Evolutionary conservation across 148 eudicot genomes (phyloP).

Genomic region (Chenopodium formosanum): DNA sequence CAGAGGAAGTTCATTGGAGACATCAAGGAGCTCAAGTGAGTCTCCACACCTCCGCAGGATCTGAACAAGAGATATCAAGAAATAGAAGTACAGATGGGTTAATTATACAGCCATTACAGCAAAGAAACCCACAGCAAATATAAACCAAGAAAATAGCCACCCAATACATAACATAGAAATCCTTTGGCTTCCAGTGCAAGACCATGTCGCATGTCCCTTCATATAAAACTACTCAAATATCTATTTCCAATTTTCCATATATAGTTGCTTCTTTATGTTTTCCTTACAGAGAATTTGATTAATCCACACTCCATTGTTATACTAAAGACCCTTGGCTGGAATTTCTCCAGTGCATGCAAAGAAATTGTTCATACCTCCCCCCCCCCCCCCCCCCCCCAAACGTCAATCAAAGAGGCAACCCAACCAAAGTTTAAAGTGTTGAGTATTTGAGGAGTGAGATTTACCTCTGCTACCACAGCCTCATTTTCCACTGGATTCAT

Average conservation of each 20-base stretch:
- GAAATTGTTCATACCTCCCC: background rate
- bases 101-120: background rate
- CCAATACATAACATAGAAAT: too few relatives aligned
- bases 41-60: conserved; percentile 78
- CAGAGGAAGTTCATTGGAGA: conserved; percentile 82
- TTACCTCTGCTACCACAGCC: conserved; percentile 98
- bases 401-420: background rate
- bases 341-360: background rate
- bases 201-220: background rate
- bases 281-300: too few relatives aligned
- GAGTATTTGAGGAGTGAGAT: background rate
- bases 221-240: background rate
- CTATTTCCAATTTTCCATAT: background rate
- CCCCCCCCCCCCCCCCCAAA: background rate
- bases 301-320: background rate
- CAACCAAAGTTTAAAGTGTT: background rate
- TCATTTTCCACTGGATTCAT: conserved; percentile 99
- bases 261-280: too few relatives aligned
- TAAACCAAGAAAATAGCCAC: background rate
- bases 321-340: background rate
- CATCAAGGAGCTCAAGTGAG: conserved; percentile 87
- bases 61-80: conserved; percentile 36
- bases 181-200: background rate
- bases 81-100: conserved; percentile 10
- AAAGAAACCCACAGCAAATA: background rate